phyloP scores from a whole-genome alignment of 2,329 filamentous ascomycete species.

The Beauveria australis region DNA sequence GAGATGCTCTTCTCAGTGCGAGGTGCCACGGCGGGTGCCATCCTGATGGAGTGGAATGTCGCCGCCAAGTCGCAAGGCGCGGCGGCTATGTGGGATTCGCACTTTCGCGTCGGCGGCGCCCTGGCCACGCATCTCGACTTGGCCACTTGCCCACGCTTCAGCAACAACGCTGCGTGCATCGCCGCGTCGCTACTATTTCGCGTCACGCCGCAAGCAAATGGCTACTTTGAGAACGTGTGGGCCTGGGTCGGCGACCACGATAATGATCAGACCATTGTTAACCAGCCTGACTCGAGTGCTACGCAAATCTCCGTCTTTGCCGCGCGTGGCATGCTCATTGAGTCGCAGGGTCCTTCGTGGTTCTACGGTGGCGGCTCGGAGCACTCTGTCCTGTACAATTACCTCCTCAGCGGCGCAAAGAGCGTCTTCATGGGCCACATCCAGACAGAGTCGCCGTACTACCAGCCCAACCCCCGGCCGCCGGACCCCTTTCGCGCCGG shows the following conservation, averaged over 20 bases:
- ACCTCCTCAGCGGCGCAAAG: slow-evolving; percentile 38
- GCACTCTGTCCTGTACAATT: slow-evolving; percentile 43
- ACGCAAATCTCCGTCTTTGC: slow-evolving; percentile 25
- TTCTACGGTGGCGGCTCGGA: slow-evolving; percentile 43
- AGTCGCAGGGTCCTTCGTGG: slow-evolving; percentile 28
- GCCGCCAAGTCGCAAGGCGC: slow-evolving; percentile 40
- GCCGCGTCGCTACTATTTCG: slow-evolving; percentile 49
- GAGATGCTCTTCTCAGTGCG: slow-evolving; percentile 60
- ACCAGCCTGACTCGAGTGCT: not conserved
- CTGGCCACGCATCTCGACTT: slow-evolving; percentile 14
- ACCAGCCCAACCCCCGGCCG: slow-evolving; percentile 41
- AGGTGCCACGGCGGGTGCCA: slow-evolving; percentile 59
- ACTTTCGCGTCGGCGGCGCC: slow-evolving; percentile 36
- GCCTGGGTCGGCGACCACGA: slow-evolving; percentile 65
- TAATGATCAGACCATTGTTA: slow-evolving; percentile 16
- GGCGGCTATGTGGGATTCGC: slow-evolving; percentile 24
- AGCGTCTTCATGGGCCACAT: slow-evolving; percentile 43
- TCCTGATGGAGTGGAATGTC: slow-evolving; percentile 68
- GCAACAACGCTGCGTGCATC: slow-evolving; percentile 41
- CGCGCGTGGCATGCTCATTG: slow-evolving; percentile 27
- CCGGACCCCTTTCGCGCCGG: slow-evolving; percentile 32
- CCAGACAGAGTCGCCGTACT: slow-evolving; percentile 51
- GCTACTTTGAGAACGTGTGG: slow-evolving; percentile 47
- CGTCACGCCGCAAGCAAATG: slow-evolving; percentile 36
- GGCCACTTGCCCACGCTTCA: slow-evolving; percentile 17